Conservation (phyloP, 352 stramenopile genomes). For the Pythium diclinum region DNA sequence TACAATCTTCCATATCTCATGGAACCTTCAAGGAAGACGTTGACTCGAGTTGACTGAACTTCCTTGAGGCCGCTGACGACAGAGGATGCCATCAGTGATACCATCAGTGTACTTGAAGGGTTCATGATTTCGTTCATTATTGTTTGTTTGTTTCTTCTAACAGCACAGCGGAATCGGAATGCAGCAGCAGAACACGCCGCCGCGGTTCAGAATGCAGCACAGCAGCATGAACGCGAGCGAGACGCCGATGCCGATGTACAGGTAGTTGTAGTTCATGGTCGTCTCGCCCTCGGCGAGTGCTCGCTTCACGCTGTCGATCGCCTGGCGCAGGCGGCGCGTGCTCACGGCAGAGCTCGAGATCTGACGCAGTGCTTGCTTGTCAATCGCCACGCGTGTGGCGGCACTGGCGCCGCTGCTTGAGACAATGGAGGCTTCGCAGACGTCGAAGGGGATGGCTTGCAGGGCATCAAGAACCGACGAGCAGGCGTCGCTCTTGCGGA, state of each 20-base stretch:
- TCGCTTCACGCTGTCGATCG: neutral
- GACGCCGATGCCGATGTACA: slow-evolving; percentile 10
- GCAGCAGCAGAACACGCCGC: slow-evolving; percentile 13
- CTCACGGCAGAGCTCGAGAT: slow-evolving; percentile 1
- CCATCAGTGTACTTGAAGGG: too few species aligned
- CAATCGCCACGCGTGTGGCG: slow-evolving; percentile 2
- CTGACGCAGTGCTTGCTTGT: slow-evolving; percentile 1
- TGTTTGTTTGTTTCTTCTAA: slow-evolving; percentile 1
- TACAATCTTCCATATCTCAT: too few species aligned
- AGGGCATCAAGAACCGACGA: neutral
- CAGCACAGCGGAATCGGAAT: slow-evolving; percentile 20
- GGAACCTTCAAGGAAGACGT: too few species aligned
- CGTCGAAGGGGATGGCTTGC: slow-evolving; percentile 7
- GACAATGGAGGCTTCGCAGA: neutral
- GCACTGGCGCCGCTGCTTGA: neutral
- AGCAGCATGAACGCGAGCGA: slow-evolving; percentile 12
- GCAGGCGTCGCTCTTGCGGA: slow-evolving; percentile 2
- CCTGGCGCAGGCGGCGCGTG: slow-evolving; percentile 4
- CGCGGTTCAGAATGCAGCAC: slow-evolving; percentile 8
- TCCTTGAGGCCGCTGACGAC: too few species aligned
- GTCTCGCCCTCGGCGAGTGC: neutral
- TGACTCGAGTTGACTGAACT: too few species aligned
- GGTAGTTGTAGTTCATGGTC: slow-evolving; percentile 16
- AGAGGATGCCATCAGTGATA: too few species aligned
- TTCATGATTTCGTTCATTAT: too few species aligned